Evolutionary conservation across 352 stramenopile genomes (phyloP), one percentile per base, ranked within the genome.

Genomic region (Phytophthora hibernalis): DNA sequence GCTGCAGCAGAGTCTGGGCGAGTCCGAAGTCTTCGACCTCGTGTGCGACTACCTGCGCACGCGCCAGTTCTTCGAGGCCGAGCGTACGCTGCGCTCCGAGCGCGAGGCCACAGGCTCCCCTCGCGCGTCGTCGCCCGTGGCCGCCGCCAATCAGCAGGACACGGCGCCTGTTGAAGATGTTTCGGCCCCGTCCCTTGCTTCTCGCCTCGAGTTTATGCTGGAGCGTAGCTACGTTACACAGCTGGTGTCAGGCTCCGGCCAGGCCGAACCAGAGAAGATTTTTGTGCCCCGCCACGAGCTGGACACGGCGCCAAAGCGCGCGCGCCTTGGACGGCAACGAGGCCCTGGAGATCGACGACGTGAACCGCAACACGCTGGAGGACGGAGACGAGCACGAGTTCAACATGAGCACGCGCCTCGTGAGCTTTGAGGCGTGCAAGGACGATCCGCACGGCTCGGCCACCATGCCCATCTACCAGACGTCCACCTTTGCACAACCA

Each of bases 381-480:
- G 59, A 82, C 28, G 73, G 62, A 15, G 60, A 71, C 3, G 72
- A 82, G 3, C 68, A 85, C 58, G 79, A 86, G 30, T 80, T 91
- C 21, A 85, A 80, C 64, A 77, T 95, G 20, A 90, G 79, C 62
- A 95, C 87, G 35, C 77, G 83, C 16, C 63, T 95, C 20, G 87
- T 95, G 47, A 76, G 75, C 52, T 95, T 95, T 44, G 85, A 95
- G 24, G 82, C 85, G 0, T 95, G 87, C 60, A 93, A 92, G 50
- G 86, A 97, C 67, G 91, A 97, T 72, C 91, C 90, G 10, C 89
- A 97, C 54, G 91, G 91, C 7, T 93, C 90, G 11, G 86, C 86
- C 16, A 93, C 83, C 33, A 97, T 97, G 89, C 91, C 91, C 28
- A 97, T 98, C 65, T 98, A 97, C 74, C 91, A 97, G 80, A 96